Percentiles rank a stretch among this genome's conserved stretches.
These are phyloP conservation scores for Bipolaris gigantea DNA, from an alignment of 2,329 filamentous ascomycete genomes.

Conservation along the genomic window DNA sequence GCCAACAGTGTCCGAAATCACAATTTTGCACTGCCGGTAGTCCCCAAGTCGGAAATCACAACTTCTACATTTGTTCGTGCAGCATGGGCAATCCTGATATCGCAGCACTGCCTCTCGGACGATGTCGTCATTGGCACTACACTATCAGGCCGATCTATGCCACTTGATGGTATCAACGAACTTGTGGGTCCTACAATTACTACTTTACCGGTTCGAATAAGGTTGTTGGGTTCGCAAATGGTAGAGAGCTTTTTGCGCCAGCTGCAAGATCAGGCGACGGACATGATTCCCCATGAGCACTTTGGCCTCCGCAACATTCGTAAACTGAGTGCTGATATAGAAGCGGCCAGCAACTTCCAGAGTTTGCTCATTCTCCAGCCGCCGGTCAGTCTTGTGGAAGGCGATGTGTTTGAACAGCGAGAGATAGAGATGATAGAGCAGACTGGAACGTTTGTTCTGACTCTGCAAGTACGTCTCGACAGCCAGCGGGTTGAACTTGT, in stretches of 20 bases:
- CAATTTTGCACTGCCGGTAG: not conserved
- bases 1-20: not conserved
- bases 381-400: not conserved
- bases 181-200: conserved; percentile 48
- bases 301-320: conserved; percentile 35
- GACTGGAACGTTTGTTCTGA: not conserved
- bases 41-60: not conserved
- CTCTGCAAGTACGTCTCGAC: not conserved
- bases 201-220: conserved; percentile 36
- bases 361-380: not conserved
- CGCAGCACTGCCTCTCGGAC: not conserved
- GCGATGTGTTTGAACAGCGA: not conserved
- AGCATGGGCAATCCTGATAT: not conserved
- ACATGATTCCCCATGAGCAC: conserved; percentile 34
- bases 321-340: not conserved
- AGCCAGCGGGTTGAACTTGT: not conserved
- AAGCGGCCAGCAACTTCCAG: not conserved
- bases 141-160: conserved; percentile 38
- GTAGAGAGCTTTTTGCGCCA: conserved; percentile 16
- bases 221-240: conserved; percentile 9
- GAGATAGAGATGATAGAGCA: not conserved
- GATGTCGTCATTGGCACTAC: conserved; percentile 45
- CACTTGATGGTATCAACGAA: conserved; percentile 41
- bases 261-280: conserved; percentile 17
- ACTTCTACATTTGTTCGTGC: not conserved